These are phyloP conservation scores for Malus sylvestris DNA, from an alignment of 306 rosid species.

Conservation along the genomic window DNA sequence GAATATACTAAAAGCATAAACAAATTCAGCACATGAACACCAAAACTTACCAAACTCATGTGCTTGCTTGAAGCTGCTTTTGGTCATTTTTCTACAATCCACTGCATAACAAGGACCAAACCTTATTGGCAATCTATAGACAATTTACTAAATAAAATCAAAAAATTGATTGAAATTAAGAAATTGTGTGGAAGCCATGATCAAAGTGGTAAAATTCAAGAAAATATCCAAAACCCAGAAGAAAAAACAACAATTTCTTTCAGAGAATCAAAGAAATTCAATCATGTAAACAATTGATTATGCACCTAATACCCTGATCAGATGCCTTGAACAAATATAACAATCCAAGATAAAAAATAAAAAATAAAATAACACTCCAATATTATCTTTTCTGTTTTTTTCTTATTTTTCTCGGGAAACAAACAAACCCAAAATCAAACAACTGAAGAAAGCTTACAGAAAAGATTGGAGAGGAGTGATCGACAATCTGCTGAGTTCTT, in stretches of 20 bases:
- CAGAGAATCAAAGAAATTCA: background rate
- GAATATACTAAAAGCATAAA: too few species aligned
- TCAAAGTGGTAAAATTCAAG: background rate
- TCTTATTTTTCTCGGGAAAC: background rate
- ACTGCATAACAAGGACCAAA: conserved; percentile 10
- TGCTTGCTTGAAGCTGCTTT: conserved; percentile 41
- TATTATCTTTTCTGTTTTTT: background rate
- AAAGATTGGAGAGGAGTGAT: background rate
- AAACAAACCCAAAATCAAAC: background rate
- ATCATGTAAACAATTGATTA: background rate
- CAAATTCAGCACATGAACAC: background rate
- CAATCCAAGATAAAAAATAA: background rate
- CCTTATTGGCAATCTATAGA: background rate
- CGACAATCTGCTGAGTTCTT: background rate
- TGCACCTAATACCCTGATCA: background rate
- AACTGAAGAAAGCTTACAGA: conserved; percentile 13
- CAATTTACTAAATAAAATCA: background rate
- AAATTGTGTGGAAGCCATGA: background rate
- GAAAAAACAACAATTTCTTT: background rate
- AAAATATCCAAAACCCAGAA: conserved; percentile 18
- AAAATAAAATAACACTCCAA: background rate
- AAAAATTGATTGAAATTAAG: background rate
- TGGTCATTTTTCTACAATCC: conserved; percentile 23
- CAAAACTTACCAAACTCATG: conserved; percentile 34
- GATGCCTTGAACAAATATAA: background rate